These are phyloP conservation scores for Prillingera fragicola DNA, from an alignment of 1,284 basidiomycete genomes.

Conservation along the genomic window DNA sequence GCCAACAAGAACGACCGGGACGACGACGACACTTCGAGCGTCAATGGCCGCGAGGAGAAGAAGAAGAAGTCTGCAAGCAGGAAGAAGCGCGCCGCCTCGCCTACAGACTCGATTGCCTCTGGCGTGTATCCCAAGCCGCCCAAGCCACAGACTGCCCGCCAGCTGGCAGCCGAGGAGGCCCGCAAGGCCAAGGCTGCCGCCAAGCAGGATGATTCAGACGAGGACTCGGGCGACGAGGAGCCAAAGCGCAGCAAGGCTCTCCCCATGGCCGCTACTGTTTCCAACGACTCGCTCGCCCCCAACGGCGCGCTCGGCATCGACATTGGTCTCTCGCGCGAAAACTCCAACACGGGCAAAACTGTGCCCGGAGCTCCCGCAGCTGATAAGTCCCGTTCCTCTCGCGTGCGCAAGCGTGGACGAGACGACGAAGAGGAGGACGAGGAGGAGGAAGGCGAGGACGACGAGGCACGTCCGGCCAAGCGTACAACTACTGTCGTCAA, in stretches of 20 bases:
- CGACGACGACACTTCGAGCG: constrained; percentile 43
- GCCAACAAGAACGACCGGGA: constrained; percentile 30
- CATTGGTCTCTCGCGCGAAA: constrained; percentile 15
- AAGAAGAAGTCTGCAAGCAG: constrained; percentile 31
- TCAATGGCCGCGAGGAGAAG: constrained; percentile 28
- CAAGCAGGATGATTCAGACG: constrained; percentile 32
- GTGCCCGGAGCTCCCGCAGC: too few species aligned
- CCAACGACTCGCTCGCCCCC: constrained; percentile 24
- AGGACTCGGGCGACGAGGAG: constrained; percentile 26
- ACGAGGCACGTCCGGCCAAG: constrained; percentile 21
- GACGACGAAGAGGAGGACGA: constrained; percentile 33
- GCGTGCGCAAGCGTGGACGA: constrained; percentile 25
- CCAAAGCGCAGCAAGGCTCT: constrained; percentile 13
- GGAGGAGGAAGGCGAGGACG: constrained; percentile 31
- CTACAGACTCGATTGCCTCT: constrained; percentile 42
- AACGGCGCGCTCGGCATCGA: constrained; percentile 17
- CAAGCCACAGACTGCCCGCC: constrained; percentile 38
- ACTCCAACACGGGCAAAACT: constrained; percentile 12
- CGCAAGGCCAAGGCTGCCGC: constrained; percentile 30
- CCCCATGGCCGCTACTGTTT: constrained; percentile 21
- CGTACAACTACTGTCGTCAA: constrained; percentile 13
- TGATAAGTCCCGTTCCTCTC: constrained; percentile 11
- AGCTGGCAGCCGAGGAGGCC: constrained; percentile 42
- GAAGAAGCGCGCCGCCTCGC: constrained; percentile 34
- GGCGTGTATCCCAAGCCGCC: constrained; percentile 30